A percentile compares a stretch with the other conserved stretches of the same genome.
Conservation (phyloP, 2,329 filamentous ascomycete genomes). For the Diplodia mutila region DNA sequence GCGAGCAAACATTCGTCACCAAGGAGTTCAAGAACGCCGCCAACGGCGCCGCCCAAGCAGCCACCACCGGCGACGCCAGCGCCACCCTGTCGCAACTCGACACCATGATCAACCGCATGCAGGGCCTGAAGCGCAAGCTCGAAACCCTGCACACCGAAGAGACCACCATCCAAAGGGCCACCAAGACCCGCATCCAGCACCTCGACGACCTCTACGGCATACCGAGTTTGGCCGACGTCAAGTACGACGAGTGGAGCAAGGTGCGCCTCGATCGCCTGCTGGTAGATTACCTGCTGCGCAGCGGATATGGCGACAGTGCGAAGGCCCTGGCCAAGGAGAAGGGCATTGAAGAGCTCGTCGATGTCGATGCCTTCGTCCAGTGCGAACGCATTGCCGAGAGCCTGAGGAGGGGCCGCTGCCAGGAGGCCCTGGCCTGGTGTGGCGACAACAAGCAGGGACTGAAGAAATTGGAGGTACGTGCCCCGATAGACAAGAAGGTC, state of each 20-base stretch:
- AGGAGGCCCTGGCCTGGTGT: conserved; percentile 85
- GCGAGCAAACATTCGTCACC: conserved; percentile 67
- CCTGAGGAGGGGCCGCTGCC: conserved; percentile 57
- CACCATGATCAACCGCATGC: conserved; percentile 81
- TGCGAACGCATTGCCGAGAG: conserved; percentile 79
- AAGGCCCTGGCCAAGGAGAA: conserved; percentile 74
- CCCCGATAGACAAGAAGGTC: neutral
- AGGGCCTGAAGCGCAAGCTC: conserved; percentile 86
- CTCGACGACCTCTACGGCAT: conserved; percentile 80
- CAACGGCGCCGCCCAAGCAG: conserved; percentile 66
- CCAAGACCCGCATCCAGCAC: conserved; percentile 76
- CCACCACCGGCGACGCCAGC: conserved; percentile 50
- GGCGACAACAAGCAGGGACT: conserved; percentile 90
- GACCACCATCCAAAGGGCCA: conserved; percentile 72
- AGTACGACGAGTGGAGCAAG: conserved; percentile 89
- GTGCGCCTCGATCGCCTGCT: conserved; percentile 79
- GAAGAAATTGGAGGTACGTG: conserved; percentile 77
- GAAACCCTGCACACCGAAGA: conserved; percentile 78
- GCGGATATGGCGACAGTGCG: conserved; percentile 80
- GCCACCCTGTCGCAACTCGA: conserved; percentile 77
- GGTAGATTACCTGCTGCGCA: conserved; percentile 88
- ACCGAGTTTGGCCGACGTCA: conserved; percentile 82
- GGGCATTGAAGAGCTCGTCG: conserved; percentile 78
- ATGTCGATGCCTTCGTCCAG: conserved; percentile 83
- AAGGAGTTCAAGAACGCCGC: conserved; percentile 58